Conservation (phyloP, 495 filamentous ascomycete species). For the Penicillium manginii region DNA sequence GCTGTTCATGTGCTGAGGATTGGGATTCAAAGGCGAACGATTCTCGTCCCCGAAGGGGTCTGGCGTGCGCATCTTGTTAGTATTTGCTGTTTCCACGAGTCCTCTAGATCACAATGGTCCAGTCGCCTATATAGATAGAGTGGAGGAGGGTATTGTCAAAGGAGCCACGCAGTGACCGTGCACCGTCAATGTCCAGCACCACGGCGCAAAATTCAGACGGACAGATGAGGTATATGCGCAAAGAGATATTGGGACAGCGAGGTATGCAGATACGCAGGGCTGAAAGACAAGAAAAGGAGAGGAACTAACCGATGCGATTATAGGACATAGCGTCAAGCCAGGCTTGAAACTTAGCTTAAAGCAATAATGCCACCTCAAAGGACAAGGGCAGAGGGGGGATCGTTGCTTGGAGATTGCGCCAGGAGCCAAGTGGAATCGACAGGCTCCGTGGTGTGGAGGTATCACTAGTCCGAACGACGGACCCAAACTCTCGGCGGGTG, state of each 20-base stretch:
- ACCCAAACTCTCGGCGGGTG: conserved; percentile 32
- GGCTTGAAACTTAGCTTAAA: conserved; percentile 27
- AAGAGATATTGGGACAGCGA: conserved; percentile 2
- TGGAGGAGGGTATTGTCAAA: neutral
- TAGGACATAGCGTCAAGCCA: conserved; percentile 53
- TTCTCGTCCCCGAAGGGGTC: conserved; percentile 61
- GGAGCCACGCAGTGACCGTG: conserved; percentile 10
- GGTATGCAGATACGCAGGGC: conserved; percentile 1
- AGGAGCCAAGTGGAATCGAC: conserved; percentile 37
- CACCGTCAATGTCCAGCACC: conserved; percentile 26
- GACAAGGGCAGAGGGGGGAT: conserved; percentile 18
- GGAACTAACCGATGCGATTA: conserved; percentile 70
- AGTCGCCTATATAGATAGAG: conserved; percentile 5
- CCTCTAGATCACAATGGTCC: conserved; percentile 7
- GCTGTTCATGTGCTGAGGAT: conserved; percentile 53
- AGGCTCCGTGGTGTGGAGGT: conserved; percentile 20
- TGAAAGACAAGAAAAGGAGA: conserved; percentile 15
- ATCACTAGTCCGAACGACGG: conserved; percentile 23
- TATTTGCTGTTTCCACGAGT: neutral
- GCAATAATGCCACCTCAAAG: conserved; percentile 30
- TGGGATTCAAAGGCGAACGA: conserved; percentile 53
- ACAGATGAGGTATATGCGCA: conserved; percentile 16
- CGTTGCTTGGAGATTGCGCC: conserved; percentile 38
- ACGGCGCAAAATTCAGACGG: conserved; percentile 9
- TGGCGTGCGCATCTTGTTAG: conserved; percentile 31